Base-by-base conservation (phyloP, 2,329 filamentous ascomycete species). In the Lachnellula subtilissima region DNA sequence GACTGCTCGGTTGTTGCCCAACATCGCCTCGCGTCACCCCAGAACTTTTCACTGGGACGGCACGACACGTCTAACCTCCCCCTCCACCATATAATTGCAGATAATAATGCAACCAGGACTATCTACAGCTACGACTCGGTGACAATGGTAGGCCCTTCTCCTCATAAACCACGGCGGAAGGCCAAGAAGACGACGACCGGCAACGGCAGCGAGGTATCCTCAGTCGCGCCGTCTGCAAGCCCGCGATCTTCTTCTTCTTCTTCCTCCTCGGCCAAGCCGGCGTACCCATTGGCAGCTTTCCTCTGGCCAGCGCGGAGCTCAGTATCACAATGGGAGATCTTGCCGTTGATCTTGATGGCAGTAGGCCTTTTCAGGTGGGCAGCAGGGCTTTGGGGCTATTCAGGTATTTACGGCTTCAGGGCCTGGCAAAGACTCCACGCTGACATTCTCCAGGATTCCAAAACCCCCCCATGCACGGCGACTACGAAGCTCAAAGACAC, bases 401-500 rank as follows among this genome's bases (percentile, higher is more conserved):
- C 94, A 66, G 94, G 89, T 91, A 53, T n/a, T 63, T 57, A 39
- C 15, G 28, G 9, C 50, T 25, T 49, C 19, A 39, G 6, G 43
- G 40, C 40, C n/a, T n/a, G 46, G 15, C 14, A 48, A 11, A 17
- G 22, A 48, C n/a, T 14, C 7, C 17, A n/a, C 48, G 45, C 56
- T 64, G 58, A 65, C 42, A 23, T 19, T 5, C 47, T 25, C 40
- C 2, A 59, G 89, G 93, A 54, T 89, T 87, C 67, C 78, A 87
- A 57, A 84, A 83, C 58, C 92, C 92, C 37, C 94, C 94, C 5
- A 91, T 97, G 85, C 89, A 92, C 69, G 94, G 94, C 63, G 94
- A 99, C 73, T 99, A 96, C 74, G 94, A 99, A 76, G 94, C 95
- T 3, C 94, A 99, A 72, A 79, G 94, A 65, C 94, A 99, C 73